Percentiles rank a stretch among this genome's conserved stretches.
Evolutionary conservation across 768 basidiomycete genomes (phyloP).

Genomic region (Trametes punicea): DNA sequence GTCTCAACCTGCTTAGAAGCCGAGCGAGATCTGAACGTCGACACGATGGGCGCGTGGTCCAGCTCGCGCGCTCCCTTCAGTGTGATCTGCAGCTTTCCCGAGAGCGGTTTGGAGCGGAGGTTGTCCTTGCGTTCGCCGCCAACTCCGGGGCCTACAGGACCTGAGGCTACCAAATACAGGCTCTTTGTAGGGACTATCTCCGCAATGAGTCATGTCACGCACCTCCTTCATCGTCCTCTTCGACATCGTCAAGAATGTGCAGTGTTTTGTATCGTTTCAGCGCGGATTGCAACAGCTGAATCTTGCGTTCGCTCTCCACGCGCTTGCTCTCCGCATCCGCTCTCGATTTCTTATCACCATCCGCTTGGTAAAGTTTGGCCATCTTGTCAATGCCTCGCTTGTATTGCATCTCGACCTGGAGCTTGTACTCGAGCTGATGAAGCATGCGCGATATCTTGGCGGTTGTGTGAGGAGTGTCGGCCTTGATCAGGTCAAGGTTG

Average conservation of each 20-base stretch:
- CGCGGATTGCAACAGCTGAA: conserved; percentile 86
- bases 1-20: conserved; percentile 86
- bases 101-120: conserved; percentile 87
- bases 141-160: conserved; percentile 47
- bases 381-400: conserved; percentile 99
- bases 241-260: conserved; percentile 85
- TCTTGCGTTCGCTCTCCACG: conserved; percentile 95
- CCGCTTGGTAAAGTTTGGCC: conserved; percentile 93
- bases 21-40: conserved; percentile 61
- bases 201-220: conserved; percentile 21
- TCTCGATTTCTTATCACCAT: conserved; percentile 95
- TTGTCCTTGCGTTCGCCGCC: conserved; percentile 91
- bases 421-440: conserved; percentile 98
- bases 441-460: conserved; percentile 97
- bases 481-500: conserved; percentile 93
- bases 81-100: conserved; percentile 87
- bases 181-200: background rate
- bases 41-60: conserved; percentile 82
- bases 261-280: conserved; percentile 96
- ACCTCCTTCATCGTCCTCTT: conserved; percentile 82
- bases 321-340: conserved; percentile 92
- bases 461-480: conserved; percentile 93
- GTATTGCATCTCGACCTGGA: conserved; percentile 97
- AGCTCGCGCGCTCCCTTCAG: conserved; percentile 90
- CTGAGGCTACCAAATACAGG: conserved; percentile 10